Conservation (phyloP, 208 protist species). For the Crithidia acanthocephali region DNA sequence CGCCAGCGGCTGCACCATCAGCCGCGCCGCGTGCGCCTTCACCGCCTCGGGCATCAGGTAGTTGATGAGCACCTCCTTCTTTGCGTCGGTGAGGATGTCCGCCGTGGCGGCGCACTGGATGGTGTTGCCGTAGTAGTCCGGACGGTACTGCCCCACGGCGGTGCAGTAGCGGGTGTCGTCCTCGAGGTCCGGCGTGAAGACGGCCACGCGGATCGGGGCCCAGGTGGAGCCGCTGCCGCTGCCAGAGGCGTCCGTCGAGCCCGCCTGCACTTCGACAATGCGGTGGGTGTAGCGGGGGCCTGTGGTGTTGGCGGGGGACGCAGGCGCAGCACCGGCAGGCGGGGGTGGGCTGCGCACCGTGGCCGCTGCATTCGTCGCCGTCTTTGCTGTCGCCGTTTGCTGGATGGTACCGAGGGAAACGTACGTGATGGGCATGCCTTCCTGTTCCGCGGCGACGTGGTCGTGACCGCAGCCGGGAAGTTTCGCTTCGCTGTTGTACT, state of each 20-base stretch:
- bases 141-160: slow-evolving; percentile 24
- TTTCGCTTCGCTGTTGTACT: neutral
- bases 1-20: slow-evolving; percentile 38
- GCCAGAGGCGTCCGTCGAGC: neutral
- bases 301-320: neutral
- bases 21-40: slow-evolving; percentile 45
- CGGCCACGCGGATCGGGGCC: slow-evolving; percentile 54
- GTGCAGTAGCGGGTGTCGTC: slow-evolving; percentile 56
- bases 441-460: slow-evolving; percentile 16
- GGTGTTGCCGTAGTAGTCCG: slow-evolving; percentile 35
- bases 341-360: neutral
- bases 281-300: neutral
- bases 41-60: slow-evolving; percentile 49
- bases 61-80: slow-evolving; percentile 31
- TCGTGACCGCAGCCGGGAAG: slow-evolving; percentile 18
- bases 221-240: slow-evolving; percentile 16
- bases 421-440: slow-evolving; percentile 24
- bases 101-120: slow-evolving; percentile 21
- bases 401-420: slow-evolving; percentile 12
- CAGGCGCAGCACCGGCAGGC: neutral
- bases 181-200: slow-evolving; percentile 47
- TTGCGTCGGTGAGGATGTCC: slow-evolving; percentile 47
- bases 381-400: neutral
- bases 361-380: neutral
- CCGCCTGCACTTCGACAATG: slow-evolving; percentile 9